Percentiles rank a stretch among this genome's conserved stretches.
Conservation (phyloP, 2,329 filamentous ascomycete genomes). For the Venturia aucupariae region DNA sequence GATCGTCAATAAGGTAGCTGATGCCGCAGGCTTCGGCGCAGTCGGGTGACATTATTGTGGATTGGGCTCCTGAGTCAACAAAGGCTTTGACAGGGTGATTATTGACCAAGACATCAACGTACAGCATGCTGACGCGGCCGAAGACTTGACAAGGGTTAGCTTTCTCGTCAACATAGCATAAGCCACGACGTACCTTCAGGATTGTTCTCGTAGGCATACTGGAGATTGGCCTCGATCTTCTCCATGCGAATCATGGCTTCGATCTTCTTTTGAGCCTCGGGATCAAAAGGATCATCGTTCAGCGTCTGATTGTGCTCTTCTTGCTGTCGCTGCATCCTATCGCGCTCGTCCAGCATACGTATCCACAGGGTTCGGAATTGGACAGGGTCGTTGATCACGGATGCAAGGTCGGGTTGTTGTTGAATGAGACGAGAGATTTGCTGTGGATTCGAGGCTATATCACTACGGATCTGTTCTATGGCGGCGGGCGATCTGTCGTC, state of each 20-base stretch:
- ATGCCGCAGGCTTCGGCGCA: slow-evolving; percentile 91
- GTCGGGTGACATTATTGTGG: slow-evolving; percentile 94
- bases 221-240: slow-evolving; percentile 86
- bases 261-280: slow-evolving; percentile 83
- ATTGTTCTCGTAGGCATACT: slow-evolving; percentile 85
- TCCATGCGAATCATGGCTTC: slow-evolving; percentile 97
- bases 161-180: neutral
- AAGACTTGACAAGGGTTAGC: slow-evolving; percentile 54
- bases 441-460: slow-evolving; percentile 69
- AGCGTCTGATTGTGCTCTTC: slow-evolving; percentile 74
- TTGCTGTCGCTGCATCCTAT: slow-evolving; percentile 64
- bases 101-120: slow-evolving; percentile 93
- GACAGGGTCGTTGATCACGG: slow-evolving; percentile 63
- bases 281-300: slow-evolving; percentile 90
- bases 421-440: slow-evolving; percentile 62
- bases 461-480: slow-evolving; percentile 74
- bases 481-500: slow-evolving; percentile 4
- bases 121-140: slow-evolving; percentile 89
- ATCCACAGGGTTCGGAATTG: slow-evolving; percentile 67
- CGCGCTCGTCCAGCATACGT: slow-evolving; percentile 59
- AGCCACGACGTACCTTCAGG: slow-evolving; percentile 57
- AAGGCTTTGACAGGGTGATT: slow-evolving; percentile 86
- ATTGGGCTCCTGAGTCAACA: slow-evolving; percentile 94
- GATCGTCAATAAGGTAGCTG: slow-evolving; percentile 87
- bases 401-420: slow-evolving; percentile 67